Evolutionary conservation across 768 basidiomycete genomes (phyloP).

Genomic region (Tulasnella sp.): DNA sequence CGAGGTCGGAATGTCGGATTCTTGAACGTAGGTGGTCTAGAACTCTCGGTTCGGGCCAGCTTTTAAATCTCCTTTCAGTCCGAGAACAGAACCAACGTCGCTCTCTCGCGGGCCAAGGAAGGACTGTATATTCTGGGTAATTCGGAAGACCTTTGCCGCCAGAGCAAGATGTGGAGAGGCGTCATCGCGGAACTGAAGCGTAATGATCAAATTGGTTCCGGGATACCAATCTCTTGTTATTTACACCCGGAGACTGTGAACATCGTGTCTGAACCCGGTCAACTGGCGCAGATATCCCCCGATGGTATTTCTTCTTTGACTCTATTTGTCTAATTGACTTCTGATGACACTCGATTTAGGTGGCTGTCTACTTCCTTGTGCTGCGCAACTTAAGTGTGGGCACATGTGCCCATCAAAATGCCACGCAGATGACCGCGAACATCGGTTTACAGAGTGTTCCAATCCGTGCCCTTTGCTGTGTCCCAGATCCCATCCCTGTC

Average conservation of each 20-base stretch:
- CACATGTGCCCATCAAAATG: slow-evolving; percentile 66
- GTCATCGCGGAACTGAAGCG: slow-evolving; percentile 57
- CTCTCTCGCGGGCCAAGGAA: slow-evolving; percentile 68
- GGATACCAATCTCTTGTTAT: slow-evolving; percentile 56
- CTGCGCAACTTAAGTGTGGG: slow-evolving; percentile 53
- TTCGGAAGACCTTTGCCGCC: slow-evolving; percentile 37
- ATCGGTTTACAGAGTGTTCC: slow-evolving; percentile 48
- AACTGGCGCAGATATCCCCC: slow-evolving; percentile 51
- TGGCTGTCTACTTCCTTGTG: slow-evolving; percentile 60
- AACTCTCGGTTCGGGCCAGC: background rate
- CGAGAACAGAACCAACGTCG: slow-evolving; percentile 58
- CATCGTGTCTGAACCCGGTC: slow-evolving; percentile 50
- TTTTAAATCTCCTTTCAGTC: slow-evolving; percentile 42
- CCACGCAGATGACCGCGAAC: slow-evolving; percentile 57
- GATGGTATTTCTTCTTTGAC: slow-evolving; percentile 45
- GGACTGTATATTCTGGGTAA: slow-evolving; percentile 74
- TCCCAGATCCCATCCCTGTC: slow-evolving; percentile 56
- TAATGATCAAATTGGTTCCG: slow-evolving; percentile 48
- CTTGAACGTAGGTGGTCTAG: slow-evolving; percentile 52
- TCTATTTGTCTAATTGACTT: background rate
- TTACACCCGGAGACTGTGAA: slow-evolving; percentile 46
- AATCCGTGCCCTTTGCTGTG: slow-evolving; percentile 54
- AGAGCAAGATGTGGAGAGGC: slow-evolving; percentile 54
- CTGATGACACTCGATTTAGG: slow-evolving; percentile 40
- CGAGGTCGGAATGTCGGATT: slow-evolving; percentile 56